phyloP scores from a whole-genome alignment of 108 stramenopile genomes.

The Pseudonitzschia pungens region DNA sequence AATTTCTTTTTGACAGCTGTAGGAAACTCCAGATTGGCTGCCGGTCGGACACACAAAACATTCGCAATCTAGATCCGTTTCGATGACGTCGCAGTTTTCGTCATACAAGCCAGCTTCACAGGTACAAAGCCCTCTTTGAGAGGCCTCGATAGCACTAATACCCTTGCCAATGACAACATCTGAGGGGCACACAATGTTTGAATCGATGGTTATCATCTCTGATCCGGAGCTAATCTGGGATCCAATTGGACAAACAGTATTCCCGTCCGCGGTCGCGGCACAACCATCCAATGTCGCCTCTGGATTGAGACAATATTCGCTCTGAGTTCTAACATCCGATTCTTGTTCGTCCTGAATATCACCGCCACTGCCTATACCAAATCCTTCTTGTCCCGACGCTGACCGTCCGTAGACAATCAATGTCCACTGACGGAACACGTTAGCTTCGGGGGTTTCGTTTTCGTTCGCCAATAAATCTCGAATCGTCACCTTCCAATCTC shows the following conservation, averaged over 20 bases:
- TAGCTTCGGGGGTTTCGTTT: slow-evolving; percentile 9
- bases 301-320: slow-evolving; percentile 2
- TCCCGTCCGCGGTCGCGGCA: not conserved
- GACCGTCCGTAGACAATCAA: slow-evolving; percentile 37
- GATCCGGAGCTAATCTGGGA: not conserved
- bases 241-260: not conserved
- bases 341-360: not conserved
- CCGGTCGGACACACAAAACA: slow-evolving; percentile 19
- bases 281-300: not conserved
- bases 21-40: not conserved
- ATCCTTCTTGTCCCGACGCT: not conserved
- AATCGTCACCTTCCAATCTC: slow-evolving; percentile 34
- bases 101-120: not conserved
- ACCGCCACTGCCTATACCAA: not conserved
- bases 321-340: not conserved
- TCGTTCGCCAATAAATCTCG: slow-evolving; percentile 25
- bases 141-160: not conserved
- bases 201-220: not conserved
- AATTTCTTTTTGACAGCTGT: slow-evolving; percentile 8
- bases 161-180: not conserved
- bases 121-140: slow-evolving; percentile 6
- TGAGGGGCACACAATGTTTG: not conserved
- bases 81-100: slow-evolving; percentile 8
- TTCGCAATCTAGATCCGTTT: not conserved
- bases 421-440: slow-evolving; percentile 29